phyloP scores from a whole-genome alignment of 192 early-diverging fungal genomes.

The Coemansia sp. region DNA sequence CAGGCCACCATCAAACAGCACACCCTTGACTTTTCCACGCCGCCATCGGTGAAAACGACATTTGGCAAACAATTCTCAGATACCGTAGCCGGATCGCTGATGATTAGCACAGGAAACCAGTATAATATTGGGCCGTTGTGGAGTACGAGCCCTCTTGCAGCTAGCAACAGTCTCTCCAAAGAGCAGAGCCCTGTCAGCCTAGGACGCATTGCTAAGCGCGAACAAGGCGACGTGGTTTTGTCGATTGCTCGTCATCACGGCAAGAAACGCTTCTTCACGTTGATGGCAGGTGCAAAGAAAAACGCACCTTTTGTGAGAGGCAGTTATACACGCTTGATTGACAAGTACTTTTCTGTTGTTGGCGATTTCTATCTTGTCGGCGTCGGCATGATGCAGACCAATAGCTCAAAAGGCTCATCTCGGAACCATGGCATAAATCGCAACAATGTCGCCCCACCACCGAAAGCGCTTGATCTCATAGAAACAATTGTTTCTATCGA shows the following conservation, averaged over 20 bases:
- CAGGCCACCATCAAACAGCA: slow-evolving; percentile 49
- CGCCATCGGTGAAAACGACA: slow-evolving; percentile 66
- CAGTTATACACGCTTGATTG: slow-evolving; percentile 12
- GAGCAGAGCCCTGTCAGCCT: not conserved
- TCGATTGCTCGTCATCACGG: slow-evolving; percentile 7
- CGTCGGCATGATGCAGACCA: slow-evolving; percentile 8
- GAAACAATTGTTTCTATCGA: slow-evolving; percentile 18
- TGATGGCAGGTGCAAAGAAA: slow-evolving; percentile 10
- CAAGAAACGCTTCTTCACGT: slow-evolving; percentile 7
- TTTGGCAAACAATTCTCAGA: slow-evolving; percentile 65
- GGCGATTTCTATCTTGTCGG: slow-evolving; percentile 14
- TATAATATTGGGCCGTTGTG: slow-evolving; percentile 38
- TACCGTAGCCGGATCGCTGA: slow-evolving; percentile 70
- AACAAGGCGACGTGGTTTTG: slow-evolving; percentile 29
- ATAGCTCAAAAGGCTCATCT: not conserved
- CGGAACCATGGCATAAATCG: too few species aligned
- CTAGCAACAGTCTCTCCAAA: not conserved
- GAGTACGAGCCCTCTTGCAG: slow-evolving; percentile 10
- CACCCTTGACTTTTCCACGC: slow-evolving; percentile 57
- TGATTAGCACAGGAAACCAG: slow-evolving; percentile 69
- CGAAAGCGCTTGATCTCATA: not conserved
- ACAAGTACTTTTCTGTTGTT: slow-evolving; percentile 27
- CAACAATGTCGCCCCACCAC: too few species aligned
- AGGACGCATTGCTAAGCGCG: not conserved
- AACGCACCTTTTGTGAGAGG: not conserved